Evolutionary conservation across 495 filamentous ascomycete species (phyloP).

Genomic region (Glarea lozoyensis): DNA sequence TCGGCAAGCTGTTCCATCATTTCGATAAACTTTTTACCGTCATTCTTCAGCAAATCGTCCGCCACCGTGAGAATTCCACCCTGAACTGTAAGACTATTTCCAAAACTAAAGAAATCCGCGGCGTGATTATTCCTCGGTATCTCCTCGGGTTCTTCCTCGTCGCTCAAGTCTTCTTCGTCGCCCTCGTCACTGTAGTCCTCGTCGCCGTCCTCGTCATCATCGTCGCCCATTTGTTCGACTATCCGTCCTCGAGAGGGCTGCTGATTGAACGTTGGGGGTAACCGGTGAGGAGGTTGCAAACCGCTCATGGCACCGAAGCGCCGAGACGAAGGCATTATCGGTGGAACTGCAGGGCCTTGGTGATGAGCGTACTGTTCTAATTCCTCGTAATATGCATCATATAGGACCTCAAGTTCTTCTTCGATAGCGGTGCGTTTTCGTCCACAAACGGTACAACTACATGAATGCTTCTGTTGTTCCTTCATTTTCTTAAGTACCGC

Average conservation of each 20-base stretch:
- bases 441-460: slow-evolving; percentile 94
- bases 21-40: slow-evolving; percentile 99
- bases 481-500: slow-evolving; percentile 99
- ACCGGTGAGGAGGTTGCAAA: slow-evolving; percentile 37
- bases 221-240: slow-evolving; percentile 50
- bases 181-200: slow-evolving; percentile 32
- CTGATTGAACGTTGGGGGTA: slow-evolving; percentile 36
- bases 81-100: slow-evolving; percentile 93
- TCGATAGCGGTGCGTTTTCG: slow-evolving; percentile 96
- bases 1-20: slow-evolving; percentile 99
- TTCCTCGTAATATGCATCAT: slow-evolving; percentile 98
- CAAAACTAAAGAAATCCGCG: slow-evolving; percentile 91
- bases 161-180: slow-evolving; percentile 41
- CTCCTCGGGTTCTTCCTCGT: slow-evolving; percentile 56
- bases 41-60: slow-evolving; percentile 96
- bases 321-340: slow-evolving; percentile 56
- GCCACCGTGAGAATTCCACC: slow-evolving; percentile 98
- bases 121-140: slow-evolving; percentile 40
- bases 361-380: slow-evolving; percentile 94
- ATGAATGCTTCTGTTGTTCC: slow-evolving; percentile 98
- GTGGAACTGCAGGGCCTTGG: slow-evolving; percentile 52
- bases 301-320: slow-evolving; percentile 46
- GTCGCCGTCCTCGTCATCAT: slow-evolving; percentile 49
- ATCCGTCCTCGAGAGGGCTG: slow-evolving; percentile 44
- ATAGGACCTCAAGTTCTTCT: slow-evolving; percentile 96